These are phyloP conservation scores for Hysterium pulicare DNA, from an alignment of 2,329 filamentous ascomycete genomes.

Conservation along the genomic window DNA sequence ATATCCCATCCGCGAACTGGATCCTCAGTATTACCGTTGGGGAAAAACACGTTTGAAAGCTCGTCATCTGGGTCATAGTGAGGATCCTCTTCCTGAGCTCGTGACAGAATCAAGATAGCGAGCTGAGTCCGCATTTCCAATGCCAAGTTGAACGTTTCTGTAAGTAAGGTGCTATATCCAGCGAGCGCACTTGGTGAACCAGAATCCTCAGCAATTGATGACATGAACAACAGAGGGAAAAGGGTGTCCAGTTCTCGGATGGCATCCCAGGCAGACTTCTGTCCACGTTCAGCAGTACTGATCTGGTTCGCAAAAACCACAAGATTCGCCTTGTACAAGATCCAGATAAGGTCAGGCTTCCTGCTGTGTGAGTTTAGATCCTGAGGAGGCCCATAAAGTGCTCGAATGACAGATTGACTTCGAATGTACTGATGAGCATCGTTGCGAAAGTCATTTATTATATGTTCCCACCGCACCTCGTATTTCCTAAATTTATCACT, in stretches of 20 bases:
- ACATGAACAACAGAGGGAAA: constrained; percentile 35
- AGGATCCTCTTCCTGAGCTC: constrained; percentile 24
- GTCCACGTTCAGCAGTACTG: constrained; percentile 24
- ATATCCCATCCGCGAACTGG: constrained; percentile 35
- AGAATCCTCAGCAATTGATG: constrained; percentile 16
- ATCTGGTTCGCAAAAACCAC: constrained; percentile 40
- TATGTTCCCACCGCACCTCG: constrained; percentile 8
- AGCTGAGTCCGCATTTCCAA: constrained; percentile 56
- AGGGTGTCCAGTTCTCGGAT: constrained; percentile 30
- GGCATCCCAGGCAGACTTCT: constrained; percentile 26
- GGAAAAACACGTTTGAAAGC: constrained; percentile 43
- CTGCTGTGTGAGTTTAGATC: constrained; percentile 13
- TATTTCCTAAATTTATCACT: constrained; percentile 30
- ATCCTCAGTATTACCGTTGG: constrained; percentile 6
- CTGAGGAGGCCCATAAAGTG: constrained; percentile 33
- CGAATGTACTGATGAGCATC: constrained; percentile 43
- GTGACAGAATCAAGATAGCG: constrained; percentile 44
- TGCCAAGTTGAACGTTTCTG: constrained; percentile 48
- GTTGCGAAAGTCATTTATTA: constrained; percentile 27
- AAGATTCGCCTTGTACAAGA: constrained; percentile 47
- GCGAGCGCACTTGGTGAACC: constrained; percentile 5
- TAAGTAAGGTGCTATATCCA: constrained; percentile 41
- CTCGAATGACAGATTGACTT: constrained; percentile 35
- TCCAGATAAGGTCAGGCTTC: constrained; percentile 35
- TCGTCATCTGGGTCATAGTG: constrained; percentile 40